phyloP scores from a whole-genome alignment of 2,329 filamentous ascomycete genomes.

The Botryotinia convoluta region DNA sequence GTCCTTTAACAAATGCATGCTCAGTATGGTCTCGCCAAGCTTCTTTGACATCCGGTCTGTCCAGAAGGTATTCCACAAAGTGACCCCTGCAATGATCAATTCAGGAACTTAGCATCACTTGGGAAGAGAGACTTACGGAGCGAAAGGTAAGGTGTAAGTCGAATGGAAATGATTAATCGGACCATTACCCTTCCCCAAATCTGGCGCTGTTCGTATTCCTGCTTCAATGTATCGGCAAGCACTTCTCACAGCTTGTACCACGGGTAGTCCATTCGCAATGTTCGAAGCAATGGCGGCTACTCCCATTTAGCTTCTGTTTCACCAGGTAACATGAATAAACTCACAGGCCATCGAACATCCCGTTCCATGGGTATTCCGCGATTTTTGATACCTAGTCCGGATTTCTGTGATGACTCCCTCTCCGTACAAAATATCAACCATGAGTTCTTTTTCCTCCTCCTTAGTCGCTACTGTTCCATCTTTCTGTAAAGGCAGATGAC shows the following conservation, averaged over 20 bases:
- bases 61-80: conserved; percentile 80
- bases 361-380: conserved; percentile 87
- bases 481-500: conserved; percentile 75
- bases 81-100: conserved; percentile 52
- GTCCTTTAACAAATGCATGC: conserved; percentile 75
- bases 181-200: conserved; percentile 61
- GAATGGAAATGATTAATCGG: conserved; percentile 80
- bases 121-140: conserved; percentile 44
- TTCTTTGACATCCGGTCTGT: conserved; percentile 67
- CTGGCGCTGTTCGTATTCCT: conserved; percentile 53
- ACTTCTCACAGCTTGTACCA: conserved; percentile 60
- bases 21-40: conserved; percentile 76
- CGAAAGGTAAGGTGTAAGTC: conserved; percentile 63
- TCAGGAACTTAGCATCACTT: background rate
- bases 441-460: conserved; percentile 58
- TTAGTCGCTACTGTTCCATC: conserved; percentile 57
- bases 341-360: conserved; percentile 88
- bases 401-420: conserved; percentile 57
- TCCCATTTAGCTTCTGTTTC: conserved; percentile 10
- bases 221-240: conserved; percentile 70
- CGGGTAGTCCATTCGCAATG: conserved; percentile 56
- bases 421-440: conserved; percentile 77
- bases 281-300: conserved; percentile 71
- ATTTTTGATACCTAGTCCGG: conserved; percentile 67
- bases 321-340: conserved; percentile 36